Evolutionary conservation across 257 asterid genomes (phyloP), one percentile per base, ranked within the genome.

Genomic region (Nicotiana sylvestris): DNA sequence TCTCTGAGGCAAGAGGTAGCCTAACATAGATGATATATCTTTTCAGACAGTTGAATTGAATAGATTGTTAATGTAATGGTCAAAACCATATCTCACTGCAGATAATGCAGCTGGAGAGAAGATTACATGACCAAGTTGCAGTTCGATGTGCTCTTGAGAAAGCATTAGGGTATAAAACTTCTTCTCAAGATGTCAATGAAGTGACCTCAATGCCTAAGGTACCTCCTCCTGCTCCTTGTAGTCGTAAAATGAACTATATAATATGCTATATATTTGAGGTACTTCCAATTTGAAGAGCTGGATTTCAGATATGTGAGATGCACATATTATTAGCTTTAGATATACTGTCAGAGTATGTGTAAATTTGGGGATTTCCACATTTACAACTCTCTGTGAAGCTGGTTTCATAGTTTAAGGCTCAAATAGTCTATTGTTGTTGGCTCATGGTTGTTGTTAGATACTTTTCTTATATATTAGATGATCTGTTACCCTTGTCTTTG

Each of bases 1-100:
- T 92, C 94, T 77, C 87, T 95, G 94, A 91, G 97, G 81, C 93
- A 88, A 84, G 99, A 95, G 98, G 99, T 94, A 90, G 49, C 13
- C 64, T 51, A 81, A 37, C 76, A 60, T 27, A 65, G 61, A 77
- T 64, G 60, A 46, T 86, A 62, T 80, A n/a, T 9, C 51, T 65
- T 51, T 35, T 56, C 65, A 10, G 51, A 12, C 39, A 16, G 83
- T 12, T 29, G 33, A 27, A 81, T 11, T 66, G 29, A 33, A 16
- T 18, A 39, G 21, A 62, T 62, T 80, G 25, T 12, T 62, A 65
- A 13, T 62, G 78, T 16, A 60, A 4, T 62, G 57, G 68, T 12
- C 25, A 35, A 49, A 66, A 9, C 11, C 21, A 25, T 25, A 27
- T 83, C 64, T 74, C 66, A 11, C 61, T 72, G 84, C 88, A 95